A percentile compares a stretch with the other conserved stretches of the same genome.
These are phyloP conservation scores for Diutina catenulata DNA, from an alignment of 1,139 yeast genomes.

Conservation along the genomic window DNA sequence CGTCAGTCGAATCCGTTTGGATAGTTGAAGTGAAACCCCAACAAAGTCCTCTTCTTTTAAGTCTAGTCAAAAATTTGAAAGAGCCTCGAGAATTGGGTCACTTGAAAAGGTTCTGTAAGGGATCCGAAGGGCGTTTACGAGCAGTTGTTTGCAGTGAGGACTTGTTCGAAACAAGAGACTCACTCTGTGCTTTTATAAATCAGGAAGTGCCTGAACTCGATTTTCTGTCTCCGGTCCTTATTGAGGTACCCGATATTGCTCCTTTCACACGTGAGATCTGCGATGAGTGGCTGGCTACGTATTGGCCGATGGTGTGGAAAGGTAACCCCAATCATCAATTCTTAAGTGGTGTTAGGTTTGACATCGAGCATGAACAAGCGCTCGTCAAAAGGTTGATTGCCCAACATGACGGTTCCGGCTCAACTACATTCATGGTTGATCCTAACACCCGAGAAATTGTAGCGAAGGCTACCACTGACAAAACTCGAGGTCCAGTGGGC, in stretches of 20 bases:
- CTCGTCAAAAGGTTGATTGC: slow-evolving; percentile 11
- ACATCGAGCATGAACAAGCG: slow-evolving; percentile 28
- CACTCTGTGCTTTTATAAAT: too few relatives aligned
- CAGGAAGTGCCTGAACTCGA: too few relatives aligned
- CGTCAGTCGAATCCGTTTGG: slow-evolving; percentile 1
- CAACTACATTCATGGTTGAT: slow-evolving; percentile 17
- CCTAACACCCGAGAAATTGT: neutral
- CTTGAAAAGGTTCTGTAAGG: neutral
- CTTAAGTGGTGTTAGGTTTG: slow-evolving; percentile 38
- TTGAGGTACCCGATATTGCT: slow-evolving; percentile 27
- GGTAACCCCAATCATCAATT: slow-evolving; percentile 81
- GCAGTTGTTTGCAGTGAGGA: too few relatives aligned
- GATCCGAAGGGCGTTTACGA: too few relatives aligned
- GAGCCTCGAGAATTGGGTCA: slow-evolving; percentile 1
- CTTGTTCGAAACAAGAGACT: too few relatives aligned
- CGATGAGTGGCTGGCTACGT: slow-evolving; percentile 45
- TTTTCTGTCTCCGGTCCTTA: too few relatives aligned
- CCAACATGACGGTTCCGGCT: slow-evolving; percentile 2
- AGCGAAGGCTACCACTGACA: neutral
- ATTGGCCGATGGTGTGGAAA: slow-evolving; percentile 92
- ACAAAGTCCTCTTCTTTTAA: neutral
- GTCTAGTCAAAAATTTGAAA: neutral
- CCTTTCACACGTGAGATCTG: slow-evolving; percentile 59
- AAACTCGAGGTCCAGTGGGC: slow-evolving; percentile 31
- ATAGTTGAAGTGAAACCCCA: neutral